Evolutionary conservation across 2,329 filamentous ascomycete species (phyloP).

Genomic region (Aschersonia sp.): DNA sequence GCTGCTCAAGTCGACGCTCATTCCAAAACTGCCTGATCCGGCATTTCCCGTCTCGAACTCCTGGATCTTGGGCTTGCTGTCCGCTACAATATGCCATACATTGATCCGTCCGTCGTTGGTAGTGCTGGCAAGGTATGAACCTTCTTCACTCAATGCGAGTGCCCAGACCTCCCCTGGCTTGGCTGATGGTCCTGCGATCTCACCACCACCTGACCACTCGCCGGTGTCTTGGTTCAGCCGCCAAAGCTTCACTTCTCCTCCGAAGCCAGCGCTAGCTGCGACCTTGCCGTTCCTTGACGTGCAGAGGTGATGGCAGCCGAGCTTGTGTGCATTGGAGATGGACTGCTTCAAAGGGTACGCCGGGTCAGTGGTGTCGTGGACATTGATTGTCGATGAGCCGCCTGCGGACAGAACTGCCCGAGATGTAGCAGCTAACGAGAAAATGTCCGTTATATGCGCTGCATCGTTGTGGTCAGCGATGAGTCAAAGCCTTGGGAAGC

Average conservation of each 20-base stretch:
- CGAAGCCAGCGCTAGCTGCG: slow-evolving; percentile 78
- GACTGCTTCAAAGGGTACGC: slow-evolving; percentile 69
- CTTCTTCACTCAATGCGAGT: slow-evolving; percentile 70
- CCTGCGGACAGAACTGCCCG: slow-evolving; percentile 69
- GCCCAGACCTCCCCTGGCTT: slow-evolving; percentile 73
- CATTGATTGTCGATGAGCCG: slow-evolving; percentile 66
- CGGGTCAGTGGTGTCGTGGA: slow-evolving; percentile 60
- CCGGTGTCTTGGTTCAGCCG: slow-evolving; percentile 38
- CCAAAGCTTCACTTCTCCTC: slow-evolving; percentile 82
- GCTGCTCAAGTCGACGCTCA: slow-evolving; percentile 66
- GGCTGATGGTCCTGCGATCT: slow-evolving; percentile 27
- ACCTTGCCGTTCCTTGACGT: slow-evolving; percentile 53
- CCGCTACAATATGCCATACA: slow-evolving; percentile 61
- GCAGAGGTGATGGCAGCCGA: slow-evolving; percentile 84
- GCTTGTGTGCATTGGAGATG: slow-evolving; percentile 64
- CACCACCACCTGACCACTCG: slow-evolving; percentile 31
- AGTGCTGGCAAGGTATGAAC: slow-evolving; percentile 71
- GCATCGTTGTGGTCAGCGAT: slow-evolving; percentile 5
- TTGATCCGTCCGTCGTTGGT: slow-evolving; percentile 80
- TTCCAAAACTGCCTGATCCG: slow-evolving; percentile 76
- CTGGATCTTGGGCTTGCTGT: slow-evolving; percentile 48
- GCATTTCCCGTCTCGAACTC: slow-evolving; percentile 65
- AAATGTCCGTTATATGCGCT: slow-evolving; percentile 80
- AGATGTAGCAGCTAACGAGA: slow-evolving; percentile 63
- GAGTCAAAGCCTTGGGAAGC: neutral